phyloP scores from a whole-genome alignment of 2,329 filamentous ascomycete genomes.

The Domatiomyces catenatus region DNA sequence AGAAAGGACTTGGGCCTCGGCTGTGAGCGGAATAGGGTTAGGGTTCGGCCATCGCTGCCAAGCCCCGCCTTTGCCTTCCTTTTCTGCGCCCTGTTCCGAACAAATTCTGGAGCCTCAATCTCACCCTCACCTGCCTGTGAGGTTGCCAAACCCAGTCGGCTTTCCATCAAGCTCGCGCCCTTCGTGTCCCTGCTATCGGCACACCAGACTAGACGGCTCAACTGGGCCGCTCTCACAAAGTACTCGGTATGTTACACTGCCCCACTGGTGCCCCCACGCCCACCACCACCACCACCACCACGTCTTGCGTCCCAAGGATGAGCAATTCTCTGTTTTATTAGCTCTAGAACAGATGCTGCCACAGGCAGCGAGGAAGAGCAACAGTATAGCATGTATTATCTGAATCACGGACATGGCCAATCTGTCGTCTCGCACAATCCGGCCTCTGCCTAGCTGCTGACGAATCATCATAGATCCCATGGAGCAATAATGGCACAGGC shows the following conservation, averaged over 20 bases:
- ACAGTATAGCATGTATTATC: conserved; percentile 40
- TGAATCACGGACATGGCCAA: conserved; percentile 25
- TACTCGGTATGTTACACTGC: not conserved
- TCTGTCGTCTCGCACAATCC: conserved; percentile 6
- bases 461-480: not conserved
- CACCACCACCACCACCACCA: not conserved
- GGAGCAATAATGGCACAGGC: not conserved
- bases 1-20: not conserved
- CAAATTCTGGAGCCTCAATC: not conserved
- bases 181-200: not conserved
- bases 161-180: not conserved
- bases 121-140: not conserved
- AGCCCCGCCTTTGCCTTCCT: not conserved
- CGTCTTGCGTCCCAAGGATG: not conserved
- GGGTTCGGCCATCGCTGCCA: not conserved
- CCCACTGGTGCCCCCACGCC: not conserved
- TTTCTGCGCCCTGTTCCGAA: not conserved
- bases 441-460: not conserved
- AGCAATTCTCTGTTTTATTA: conserved; percentile 33
- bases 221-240: not conserved
- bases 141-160: too few species aligned
- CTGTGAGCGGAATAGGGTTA: not conserved
- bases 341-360: conserved; percentile 72
- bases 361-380: conserved; percentile 42
- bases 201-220: not conserved